Evolutionary conservation across 2,329 filamentous ascomycete genomes (phyloP).

Genomic region (Nothopassalora personata): DNA sequence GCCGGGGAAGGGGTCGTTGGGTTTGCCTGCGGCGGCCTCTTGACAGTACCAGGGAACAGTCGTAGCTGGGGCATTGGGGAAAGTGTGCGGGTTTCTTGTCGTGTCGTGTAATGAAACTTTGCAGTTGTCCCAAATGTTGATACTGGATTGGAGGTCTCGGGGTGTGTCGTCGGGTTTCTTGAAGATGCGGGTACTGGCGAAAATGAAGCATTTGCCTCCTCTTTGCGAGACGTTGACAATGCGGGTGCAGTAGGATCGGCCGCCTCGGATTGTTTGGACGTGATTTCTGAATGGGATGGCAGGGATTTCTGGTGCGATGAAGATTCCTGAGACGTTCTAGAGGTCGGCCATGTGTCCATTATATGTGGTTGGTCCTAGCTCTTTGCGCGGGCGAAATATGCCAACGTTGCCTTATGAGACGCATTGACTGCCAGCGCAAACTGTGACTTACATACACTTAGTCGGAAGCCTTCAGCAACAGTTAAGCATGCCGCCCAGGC

Average conservation of each 20-base stretch:
- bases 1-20: too few relatives aligned
- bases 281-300: slow-evolving; percentile 44
- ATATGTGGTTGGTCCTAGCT: too few relatives aligned
- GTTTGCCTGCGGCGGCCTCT: background rate
- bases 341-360: too few relatives aligned
- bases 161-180: slow-evolving; percentile 38
- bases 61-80: slow-evolving; percentile 27
- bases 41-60: slow-evolving; percentile 30
- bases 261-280: slow-evolving; percentile 46
- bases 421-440: too few relatives aligned
- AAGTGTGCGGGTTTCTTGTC: slow-evolving; percentile 27
- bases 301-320: slow-evolving; percentile 43
- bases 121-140: slow-evolving; percentile 32
- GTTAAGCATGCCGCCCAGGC: slow-evolving; percentile 52
- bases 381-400: too few relatives aligned
- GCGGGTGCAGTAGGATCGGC: slow-evolving; percentile 47
- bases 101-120: slow-evolving; percentile 20
- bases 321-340: slow-evolving; percentile 50
- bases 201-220: slow-evolving; percentile 38
- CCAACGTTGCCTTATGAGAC: too few relatives aligned
- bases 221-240: slow-evolving; percentile 45
- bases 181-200: slow-evolving; percentile 48
- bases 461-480: slow-evolving; percentile 42
- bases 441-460: slow-evolving; percentile 40
- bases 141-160: slow-evolving; percentile 27